phyloP scores from a whole-genome alignment of 106 monocot species.

The Alisma plantagoaquatica region DNA sequence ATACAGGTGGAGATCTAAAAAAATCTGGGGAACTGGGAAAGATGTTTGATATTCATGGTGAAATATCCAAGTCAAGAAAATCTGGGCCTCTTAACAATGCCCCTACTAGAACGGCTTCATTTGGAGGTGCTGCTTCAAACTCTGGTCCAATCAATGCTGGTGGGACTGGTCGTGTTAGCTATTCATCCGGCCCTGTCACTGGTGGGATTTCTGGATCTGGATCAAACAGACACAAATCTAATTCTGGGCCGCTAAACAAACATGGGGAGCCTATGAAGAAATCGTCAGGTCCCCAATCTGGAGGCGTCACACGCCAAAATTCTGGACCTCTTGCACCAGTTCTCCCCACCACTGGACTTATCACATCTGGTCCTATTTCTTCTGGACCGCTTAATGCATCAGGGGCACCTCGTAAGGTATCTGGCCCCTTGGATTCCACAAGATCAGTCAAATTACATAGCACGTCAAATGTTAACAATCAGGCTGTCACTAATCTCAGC shows the following conservation, averaged over 20 bases:
- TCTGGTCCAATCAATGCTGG: constrained; percentile 18
- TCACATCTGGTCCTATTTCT: constrained; percentile 29
- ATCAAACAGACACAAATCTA: constrained; percentile 22
- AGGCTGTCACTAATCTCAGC: constrained; percentile 28
- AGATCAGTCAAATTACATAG: constrained; percentile 19
- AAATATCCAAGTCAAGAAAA: constrained; percentile 25
- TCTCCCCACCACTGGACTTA: constrained; percentile 24
- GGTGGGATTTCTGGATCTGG: constrained; percentile 14
- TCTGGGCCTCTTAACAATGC: constrained; percentile 21
- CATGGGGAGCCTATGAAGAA: constrained; percentile 25
- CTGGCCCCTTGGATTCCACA: constrained; percentile 21
- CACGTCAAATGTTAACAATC: constrained; percentile 18
- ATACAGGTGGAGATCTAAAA: constrained; percentile 29
- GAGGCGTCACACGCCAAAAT: constrained; percentile 20
- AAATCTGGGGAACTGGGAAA: constrained; percentile 33
- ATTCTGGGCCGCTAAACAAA: constrained; percentile 26
- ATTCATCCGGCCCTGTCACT: constrained; percentile 22
- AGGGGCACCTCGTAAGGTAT: constrained; percentile 17
- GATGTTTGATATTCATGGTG: constrained; percentile 26
- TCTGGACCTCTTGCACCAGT: constrained; percentile 23
- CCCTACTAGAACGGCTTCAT: constrained; percentile 27
- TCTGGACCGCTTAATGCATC: constrained; percentile 27
- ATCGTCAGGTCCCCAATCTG: constrained; percentile 25
- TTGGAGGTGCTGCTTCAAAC: constrained; percentile 26
- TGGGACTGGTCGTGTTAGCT: constrained; percentile 10